phyloP scores from a whole-genome alignment of 2,329 filamentous ascomycete species.

The Cercospora zeina region DNA sequence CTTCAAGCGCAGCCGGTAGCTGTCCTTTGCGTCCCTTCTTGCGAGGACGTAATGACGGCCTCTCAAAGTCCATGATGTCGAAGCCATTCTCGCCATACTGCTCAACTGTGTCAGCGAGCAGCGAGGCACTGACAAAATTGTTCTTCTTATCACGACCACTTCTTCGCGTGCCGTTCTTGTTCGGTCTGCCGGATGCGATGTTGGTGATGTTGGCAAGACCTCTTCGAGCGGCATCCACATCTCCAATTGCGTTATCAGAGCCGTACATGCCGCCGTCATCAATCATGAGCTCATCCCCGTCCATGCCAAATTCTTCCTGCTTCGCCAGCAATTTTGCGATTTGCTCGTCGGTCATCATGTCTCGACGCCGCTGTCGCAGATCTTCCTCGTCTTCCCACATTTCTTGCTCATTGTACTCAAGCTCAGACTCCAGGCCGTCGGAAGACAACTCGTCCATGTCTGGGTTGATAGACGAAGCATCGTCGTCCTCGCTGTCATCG shows the following conservation, averaged over 20 bases:
- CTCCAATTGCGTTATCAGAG: constrained; percentile 34
- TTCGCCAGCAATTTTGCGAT: constrained; percentile 62
- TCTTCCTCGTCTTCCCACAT: constrained; percentile 46
- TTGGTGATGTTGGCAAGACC: constrained; percentile 37
- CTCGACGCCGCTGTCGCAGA: constrained; percentile 43
- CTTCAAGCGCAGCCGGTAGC: constrained; percentile 42
- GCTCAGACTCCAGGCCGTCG: constrained; percentile 41
- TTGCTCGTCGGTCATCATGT: constrained; percentile 58
- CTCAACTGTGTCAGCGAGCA: constrained; percentile 61
- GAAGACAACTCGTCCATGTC: constrained; percentile 39
- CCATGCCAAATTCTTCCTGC: constrained; percentile 64
- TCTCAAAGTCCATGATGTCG: constrained; percentile 81
- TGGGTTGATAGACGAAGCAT: constrained; percentile 23
- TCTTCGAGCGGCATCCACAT: constrained; percentile 36
- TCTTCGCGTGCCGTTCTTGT: constrained; percentile 30
- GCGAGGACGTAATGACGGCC: constrained; percentile 65
- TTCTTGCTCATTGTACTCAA: constrained; percentile 40
- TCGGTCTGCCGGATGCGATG: constrained; percentile 23
- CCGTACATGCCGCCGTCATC: constrained; percentile 43
- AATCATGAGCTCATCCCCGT: constrained; percentile 60
- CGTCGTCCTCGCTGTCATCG: constrained; percentile 27
- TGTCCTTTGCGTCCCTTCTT: constrained; percentile 60
- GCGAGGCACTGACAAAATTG: constrained; percentile 56
- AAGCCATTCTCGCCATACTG: constrained; percentile 70
- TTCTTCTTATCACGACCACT: constrained; percentile 32